Evolutionary conservation across 805 yeast species (phyloP).

Genomic region (Pichia kluyveri): DNA sequence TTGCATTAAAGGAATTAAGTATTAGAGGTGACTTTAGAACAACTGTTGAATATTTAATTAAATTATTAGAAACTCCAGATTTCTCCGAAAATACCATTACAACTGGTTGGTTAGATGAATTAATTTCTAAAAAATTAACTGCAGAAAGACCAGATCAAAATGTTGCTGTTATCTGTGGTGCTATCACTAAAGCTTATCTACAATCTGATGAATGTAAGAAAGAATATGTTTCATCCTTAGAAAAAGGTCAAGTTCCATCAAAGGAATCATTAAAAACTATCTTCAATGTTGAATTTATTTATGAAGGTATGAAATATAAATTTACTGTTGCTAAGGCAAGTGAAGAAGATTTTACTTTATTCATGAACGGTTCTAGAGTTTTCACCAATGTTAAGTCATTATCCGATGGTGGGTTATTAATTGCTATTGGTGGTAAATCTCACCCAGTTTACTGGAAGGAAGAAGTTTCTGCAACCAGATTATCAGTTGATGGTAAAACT

Average conservation of each 20-base stretch:
- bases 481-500: slow-evolving; percentile 92
- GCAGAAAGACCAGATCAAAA: slow-evolving; percentile 94
- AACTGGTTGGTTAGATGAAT: slow-evolving; percentile 98
- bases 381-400: slow-evolving; percentile 82
- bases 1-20: slow-evolving; percentile 90
- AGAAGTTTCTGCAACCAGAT: slow-evolving; percentile 89
- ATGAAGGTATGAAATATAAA: slow-evolving; percentile 86
- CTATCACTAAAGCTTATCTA: slow-evolving; percentile 89
- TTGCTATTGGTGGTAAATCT: slow-evolving; percentile 84
- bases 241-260: slow-evolving; percentile 91
- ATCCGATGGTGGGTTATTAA: slow-evolving; percentile 88
- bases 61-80: slow-evolving; percentile 90
- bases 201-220: slow-evolving; percentile 61
- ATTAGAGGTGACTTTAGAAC: slow-evolving; percentile 99
- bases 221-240: slow-evolving; percentile 69
- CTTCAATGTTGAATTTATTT: slow-evolving; percentile 89
- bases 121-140: slow-evolving; percentile 85
- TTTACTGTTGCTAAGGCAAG: slow-evolving; percentile 95
- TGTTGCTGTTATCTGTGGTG: slow-evolving; percentile 93
- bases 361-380: slow-evolving; percentile 86
- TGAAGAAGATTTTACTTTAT: slow-evolving; percentile 73
- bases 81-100: slow-evolving; percentile 95
- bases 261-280: slow-evolving; percentile 75
- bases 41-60: slow-evolving; percentile 93
- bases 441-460: slow-evolving; percentile 97